Evolutionary conservation across 345 rosid species (phyloP).

Genomic region (Psidium friedrichsthalianum): DNA sequence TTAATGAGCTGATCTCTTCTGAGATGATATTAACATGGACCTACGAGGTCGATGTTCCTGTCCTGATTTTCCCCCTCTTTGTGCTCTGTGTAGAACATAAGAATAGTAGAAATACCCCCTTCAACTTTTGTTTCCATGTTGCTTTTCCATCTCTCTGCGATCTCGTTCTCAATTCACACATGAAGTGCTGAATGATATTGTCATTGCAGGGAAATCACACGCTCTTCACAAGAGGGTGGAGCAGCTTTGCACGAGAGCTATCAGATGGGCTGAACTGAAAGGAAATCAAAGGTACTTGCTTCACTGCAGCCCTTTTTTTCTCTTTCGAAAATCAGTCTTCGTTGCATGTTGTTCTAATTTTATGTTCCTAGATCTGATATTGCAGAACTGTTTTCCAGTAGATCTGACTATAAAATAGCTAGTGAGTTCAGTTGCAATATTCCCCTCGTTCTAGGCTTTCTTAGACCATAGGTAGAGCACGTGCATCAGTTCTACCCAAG

Average conservation of each 20-base stretch:
- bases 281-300: constrained; percentile 71
- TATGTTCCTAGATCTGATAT: background rate
- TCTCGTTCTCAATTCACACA: background rate
- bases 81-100: background rate
- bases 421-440: background rate
- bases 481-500: background rate
- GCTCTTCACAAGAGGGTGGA: constrained; percentile 99
- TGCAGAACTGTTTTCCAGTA: background rate
- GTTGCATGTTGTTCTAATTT: background rate
- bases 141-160: background rate
- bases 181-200: background rate
- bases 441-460: background rate
- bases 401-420: background rate
- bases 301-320: background rate
- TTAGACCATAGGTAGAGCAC: background rate
- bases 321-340: background rate
- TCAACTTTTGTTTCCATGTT: background rate
- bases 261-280: constrained; percentile 91
- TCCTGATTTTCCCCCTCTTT: background rate
- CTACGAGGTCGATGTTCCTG: background rate
- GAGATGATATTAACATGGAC: background rate
- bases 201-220: constrained; percentile 80
- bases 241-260: constrained; percentile 94
- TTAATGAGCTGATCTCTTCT: background rate
- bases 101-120: background rate